These are phyloP conservation scores for Lineolata rhizophorae DNA, from an alignment of 495 filamentous ascomycete species.

Conservation along the genomic window DNA sequence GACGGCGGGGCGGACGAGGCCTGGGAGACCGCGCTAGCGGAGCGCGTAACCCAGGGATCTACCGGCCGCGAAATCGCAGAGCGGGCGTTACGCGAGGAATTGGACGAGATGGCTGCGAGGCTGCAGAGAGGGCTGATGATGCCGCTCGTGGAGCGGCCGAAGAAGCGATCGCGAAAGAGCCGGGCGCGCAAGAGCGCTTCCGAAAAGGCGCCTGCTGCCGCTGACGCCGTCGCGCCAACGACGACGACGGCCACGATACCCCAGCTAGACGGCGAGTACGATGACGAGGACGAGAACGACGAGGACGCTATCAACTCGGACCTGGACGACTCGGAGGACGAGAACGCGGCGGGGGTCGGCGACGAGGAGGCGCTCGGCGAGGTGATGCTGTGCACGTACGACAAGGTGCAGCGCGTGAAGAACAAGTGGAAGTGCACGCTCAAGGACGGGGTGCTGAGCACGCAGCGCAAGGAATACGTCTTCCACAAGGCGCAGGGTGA, in stretches of 20 bases:
- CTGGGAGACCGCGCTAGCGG: too few species aligned
- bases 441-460: slow-evolving; percentile 87
- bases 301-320: slow-evolving; percentile 98
- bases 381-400: slow-evolving; percentile 96
- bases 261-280: too few species aligned
- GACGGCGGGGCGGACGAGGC: too few species aligned
- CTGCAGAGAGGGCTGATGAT: slow-evolving; percentile 72
- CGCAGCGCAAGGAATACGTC: slow-evolving; percentile 73
- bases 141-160: slow-evolving; percentile 24
- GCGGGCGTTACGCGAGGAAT: slow-evolving; percentile 42
- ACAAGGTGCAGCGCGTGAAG: slow-evolving; percentile 98
- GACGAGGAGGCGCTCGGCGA: slow-evolving; percentile 47
- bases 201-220: slow-evolving; percentile 4
- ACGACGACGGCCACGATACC: slow-evolving; percentile 8
- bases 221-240: neutral
- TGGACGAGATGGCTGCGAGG: slow-evolving; percentile 40
- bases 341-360: slow-evolving; percentile 49
- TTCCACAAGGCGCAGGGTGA: slow-evolving; percentile 95
- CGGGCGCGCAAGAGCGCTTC: slow-evolving; percentile 16
- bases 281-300: slow-evolving; percentile 41
- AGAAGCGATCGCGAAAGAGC: slow-evolving; percentile 1
- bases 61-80: too few species aligned
- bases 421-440: slow-evolving; percentile 99
- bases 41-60: too few species aligned
- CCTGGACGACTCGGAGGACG: slow-evolving; percentile 84